Base-by-base conservation (phyloP, 345 rosid genomes). In the Cochlearia excelsa region DNA sequence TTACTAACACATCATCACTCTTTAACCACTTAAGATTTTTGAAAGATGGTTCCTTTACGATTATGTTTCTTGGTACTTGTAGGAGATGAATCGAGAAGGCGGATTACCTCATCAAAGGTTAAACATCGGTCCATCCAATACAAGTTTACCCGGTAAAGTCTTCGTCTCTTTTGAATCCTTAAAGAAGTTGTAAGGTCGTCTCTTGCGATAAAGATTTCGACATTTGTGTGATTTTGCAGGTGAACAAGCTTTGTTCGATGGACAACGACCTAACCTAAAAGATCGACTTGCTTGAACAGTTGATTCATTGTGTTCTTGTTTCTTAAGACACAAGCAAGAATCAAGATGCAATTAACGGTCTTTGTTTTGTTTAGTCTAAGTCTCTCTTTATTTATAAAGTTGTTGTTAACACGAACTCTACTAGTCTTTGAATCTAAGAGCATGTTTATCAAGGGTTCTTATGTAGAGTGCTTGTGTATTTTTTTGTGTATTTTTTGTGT, bases 11-110 rank as follows among this genome's bases (percentile, higher is more conserved):
- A 41, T 53, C 39, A 37, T 60, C 37, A 9, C 11, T 61, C 16
- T 26, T 1, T 9, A 4, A 7, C 26, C 3, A 47, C 11, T 1
- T 46, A 4, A 16, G 26, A 30, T 31, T 42, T 10, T 48, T 69
- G 28, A 48, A 54, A 52, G 48, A 6, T 45, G 38, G 44, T 34
- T 28, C 44, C 5, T 50, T 70, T 37, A 46, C 8, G 7, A 5
- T 0, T 9, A 63, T 0, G 2, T 2, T 46, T 48, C 23, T 52
- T 40, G 60, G 51, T 57, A 2, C 47, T 57, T 65, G 69, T 74
- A 83, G 93, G 87, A 77, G 65, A 57, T 74, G 55, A 58, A 72
- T 59, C 69, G 79, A 68, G 80, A 77, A 74, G 84, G 81, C 29
- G 38, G 65, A 9, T 51, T 78, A 48, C 54, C 68, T 9, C 81